A percentile compares a stretch with the other conserved stretches of the same genome.
Conservation (phyloP, 2,329 filamentous ascomycete genomes). For the Talaromyces sp. region DNA sequence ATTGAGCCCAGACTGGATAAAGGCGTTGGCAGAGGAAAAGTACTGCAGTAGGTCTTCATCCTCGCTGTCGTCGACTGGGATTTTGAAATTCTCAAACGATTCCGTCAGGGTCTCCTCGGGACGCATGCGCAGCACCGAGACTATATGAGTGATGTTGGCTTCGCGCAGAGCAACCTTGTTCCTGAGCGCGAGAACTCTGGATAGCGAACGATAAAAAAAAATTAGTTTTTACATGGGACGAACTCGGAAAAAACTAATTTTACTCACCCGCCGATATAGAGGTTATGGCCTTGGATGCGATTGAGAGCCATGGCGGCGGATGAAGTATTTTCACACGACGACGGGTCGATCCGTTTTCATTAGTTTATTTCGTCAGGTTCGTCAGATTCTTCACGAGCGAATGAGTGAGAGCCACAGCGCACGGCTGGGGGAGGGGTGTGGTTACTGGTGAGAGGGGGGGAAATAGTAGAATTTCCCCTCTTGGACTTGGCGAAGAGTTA, state of each 20-base stretch:
- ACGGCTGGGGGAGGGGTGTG: background rate
- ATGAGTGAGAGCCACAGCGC: background rate
- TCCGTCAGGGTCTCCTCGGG: slow-evolving; percentile 52
- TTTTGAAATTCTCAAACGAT: slow-evolving; percentile 66
- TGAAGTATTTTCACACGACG: background rate
- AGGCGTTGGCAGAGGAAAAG: slow-evolving; percentile 71
- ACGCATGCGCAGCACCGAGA: slow-evolving; percentile 62
- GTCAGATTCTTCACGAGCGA: background rate
- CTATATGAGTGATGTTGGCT: slow-evolving; percentile 78
- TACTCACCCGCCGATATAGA: slow-evolving; percentile 73
- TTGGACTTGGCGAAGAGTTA: background rate
- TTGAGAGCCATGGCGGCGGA: slow-evolving; percentile 47
- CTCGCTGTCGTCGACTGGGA: slow-evolving; percentile 86
- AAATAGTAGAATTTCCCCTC: background rate
- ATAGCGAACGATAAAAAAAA: background rate
- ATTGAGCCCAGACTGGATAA: slow-evolving; percentile 73
- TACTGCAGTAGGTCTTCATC: slow-evolving; percentile 82
- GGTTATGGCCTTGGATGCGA: slow-evolving; percentile 63
- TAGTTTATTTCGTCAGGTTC: background rate
- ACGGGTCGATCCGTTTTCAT: background rate
- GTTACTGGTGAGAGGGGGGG: background rate
- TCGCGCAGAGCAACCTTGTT: slow-evolving; percentile 65
- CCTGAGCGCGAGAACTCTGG: slow-evolving; percentile 73
- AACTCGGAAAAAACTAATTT: background rate
- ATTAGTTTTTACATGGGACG: too few relatives aligned